phyloP scores from a whole-genome alignment of 441 rosid species.

The Arabidopsis hybrid region DNA sequence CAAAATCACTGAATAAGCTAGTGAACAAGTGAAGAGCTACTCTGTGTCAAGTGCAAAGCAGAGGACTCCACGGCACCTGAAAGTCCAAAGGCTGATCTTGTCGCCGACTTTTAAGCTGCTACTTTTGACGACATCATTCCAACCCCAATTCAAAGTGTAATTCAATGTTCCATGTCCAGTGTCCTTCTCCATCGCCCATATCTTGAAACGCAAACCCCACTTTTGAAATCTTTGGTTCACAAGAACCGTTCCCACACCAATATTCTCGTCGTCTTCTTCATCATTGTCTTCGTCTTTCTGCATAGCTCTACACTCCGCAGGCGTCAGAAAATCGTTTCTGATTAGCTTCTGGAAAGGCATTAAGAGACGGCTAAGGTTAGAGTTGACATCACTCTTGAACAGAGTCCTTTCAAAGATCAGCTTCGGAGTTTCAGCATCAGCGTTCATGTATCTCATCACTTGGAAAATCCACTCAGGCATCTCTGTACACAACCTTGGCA shows the following conservation, averaged over 20 bases:
- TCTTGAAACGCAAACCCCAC: constrained; percentile 5
- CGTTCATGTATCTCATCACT: neutral
- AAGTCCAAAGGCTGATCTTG: constrained; percentile 13
- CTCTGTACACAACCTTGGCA: neutral
- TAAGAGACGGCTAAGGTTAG: neutral
- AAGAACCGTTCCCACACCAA: constrained; percentile 2
- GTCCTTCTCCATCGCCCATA: constrained; percentile 3
- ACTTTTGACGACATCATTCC: constrained; percentile 16
- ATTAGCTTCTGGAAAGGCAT: constrained; percentile 13
- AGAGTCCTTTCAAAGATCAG: neutral
- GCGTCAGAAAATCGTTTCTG: neutral
- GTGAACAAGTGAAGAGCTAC: neutral
- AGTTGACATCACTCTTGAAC: neutral
- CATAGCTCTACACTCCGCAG: neutral
- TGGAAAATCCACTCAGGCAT: neutral
- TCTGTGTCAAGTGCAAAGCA: neutral
- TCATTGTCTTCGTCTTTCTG: neutral
- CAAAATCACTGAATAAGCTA: neutral
- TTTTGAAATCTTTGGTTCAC: neutral
- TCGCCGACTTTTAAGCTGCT: neutral
- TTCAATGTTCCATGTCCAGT: constrained; percentile 12
- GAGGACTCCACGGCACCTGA: constrained; percentile 22
- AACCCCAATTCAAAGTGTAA: constrained; percentile 6
- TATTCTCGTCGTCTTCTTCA: neutral
- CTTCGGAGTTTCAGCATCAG: neutral